Conservation (phyloP, 164 flowering plant genomes). For the Vitis riparia region DNA sequence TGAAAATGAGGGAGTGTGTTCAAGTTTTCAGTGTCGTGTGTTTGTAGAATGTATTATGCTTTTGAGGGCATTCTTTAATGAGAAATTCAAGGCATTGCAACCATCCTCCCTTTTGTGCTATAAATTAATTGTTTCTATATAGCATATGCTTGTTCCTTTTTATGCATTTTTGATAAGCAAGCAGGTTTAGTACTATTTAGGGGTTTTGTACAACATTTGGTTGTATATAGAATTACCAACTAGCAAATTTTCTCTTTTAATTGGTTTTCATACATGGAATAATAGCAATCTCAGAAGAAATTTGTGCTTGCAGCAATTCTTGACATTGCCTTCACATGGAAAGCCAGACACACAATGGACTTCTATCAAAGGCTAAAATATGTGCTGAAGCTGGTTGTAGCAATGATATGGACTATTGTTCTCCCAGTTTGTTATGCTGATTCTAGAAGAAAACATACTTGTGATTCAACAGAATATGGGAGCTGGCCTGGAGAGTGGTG, state of each 20-base stretch:
- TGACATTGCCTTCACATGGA: conserved; percentile 88
- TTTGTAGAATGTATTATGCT: too few species aligned
- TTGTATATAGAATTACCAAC: too few species aligned
- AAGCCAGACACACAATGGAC: conserved; percentile 69
- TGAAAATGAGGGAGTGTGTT: too few species aligned
- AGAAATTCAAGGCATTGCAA: too few species aligned
- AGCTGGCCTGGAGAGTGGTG: conserved; percentile 78
- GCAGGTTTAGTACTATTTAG: too few species aligned
- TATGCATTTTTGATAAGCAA: too few species aligned
- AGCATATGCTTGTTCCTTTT: too few species aligned
- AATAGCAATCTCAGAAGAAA: background rate
- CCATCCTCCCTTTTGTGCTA: too few species aligned
- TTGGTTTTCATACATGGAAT: background rate
- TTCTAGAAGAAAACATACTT: conserved; percentile 62
- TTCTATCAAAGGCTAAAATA: conserved; percentile 43
- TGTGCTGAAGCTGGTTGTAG: conserved; percentile 55
- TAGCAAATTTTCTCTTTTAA: background rate
- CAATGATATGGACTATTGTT: conserved; percentile 77
- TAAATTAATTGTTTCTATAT: too few species aligned
- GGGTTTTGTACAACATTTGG: too few species aligned
- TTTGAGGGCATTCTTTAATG: too few species aligned
- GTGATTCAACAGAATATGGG: conserved; percentile 44
- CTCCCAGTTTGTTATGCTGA: conserved; percentile 73
- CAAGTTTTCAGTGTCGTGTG: too few species aligned
- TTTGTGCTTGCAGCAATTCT: conserved; percentile 61